Conservation (phyloP, 805 yeast genomes). For the Komagataella populi region DNA sequence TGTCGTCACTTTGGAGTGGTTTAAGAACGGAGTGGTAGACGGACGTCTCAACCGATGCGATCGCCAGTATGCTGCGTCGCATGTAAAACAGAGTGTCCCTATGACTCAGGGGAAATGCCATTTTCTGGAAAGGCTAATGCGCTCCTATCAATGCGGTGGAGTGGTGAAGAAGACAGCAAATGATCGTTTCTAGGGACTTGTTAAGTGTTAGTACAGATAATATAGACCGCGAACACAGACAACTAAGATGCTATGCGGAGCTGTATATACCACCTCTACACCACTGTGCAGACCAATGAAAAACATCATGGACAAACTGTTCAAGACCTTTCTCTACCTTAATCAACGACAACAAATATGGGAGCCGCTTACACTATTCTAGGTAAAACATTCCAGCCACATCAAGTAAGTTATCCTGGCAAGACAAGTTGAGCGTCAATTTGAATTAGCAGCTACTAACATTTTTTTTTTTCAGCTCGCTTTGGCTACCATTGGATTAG, state of each 20-base stretch:
- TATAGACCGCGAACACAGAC: background rate
- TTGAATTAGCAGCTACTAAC: background rate
- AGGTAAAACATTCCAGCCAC: constrained; percentile 77
- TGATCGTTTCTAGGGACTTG: background rate
- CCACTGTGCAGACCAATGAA: background rate
- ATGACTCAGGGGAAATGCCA: background rate
- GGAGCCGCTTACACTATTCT: constrained; percentile 75
- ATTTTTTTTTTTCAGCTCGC: constrained; percentile 34
- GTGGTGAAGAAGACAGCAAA: background rate
- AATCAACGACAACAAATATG: constrained; percentile 25
- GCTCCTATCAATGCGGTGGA: background rate
- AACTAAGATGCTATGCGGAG: background rate
- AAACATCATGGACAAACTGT: background rate
- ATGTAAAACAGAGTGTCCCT: background rate
- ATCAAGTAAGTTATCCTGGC: constrained; percentile 34
- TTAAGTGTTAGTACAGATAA: no score
- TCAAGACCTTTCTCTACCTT: background rate
- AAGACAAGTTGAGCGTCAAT: background rate
- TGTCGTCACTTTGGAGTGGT: background rate
- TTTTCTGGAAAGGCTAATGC: background rate
- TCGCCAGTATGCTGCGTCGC: background rate
- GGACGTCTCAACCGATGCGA: background rate
- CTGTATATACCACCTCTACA: background rate
- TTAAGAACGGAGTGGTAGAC: background rate
- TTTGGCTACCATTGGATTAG: constrained; percentile 64